Conservation (phyloP, 75 land plant genomes). For the Chamaecyparis obtusa region DNA sequence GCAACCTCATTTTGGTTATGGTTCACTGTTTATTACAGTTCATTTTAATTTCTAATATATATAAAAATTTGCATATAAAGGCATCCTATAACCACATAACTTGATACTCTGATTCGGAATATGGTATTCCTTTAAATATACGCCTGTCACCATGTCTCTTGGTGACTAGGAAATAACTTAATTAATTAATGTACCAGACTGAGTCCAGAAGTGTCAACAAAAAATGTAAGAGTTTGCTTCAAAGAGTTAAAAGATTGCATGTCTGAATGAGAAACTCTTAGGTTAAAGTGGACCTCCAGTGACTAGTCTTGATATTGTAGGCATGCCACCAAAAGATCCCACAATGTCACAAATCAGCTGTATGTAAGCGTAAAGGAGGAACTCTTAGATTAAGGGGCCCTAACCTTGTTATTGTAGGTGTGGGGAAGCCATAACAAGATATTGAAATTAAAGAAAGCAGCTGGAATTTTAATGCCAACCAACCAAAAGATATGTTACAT, state of each 20-base stretch:
- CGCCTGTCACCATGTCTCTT: background rate
- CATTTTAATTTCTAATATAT: background rate
- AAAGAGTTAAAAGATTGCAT: background rate
- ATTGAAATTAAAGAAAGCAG: background rate
- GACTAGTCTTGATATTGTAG: background rate
- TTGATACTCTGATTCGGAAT: no score
- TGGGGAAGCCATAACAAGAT: background rate
- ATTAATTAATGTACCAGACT: no score
- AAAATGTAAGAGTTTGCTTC: background rate
- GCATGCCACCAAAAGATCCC: background rate
- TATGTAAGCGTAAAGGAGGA: background rate
- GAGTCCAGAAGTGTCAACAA: background rate
- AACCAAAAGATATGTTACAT: background rate
- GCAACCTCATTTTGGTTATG: background rate
- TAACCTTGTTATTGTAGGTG: background rate
- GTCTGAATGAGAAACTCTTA: background rate
- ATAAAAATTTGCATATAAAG: background rate
- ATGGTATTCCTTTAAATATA: background rate
- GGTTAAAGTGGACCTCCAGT: background rate
- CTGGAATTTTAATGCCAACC: background rate
- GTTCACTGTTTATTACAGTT: background rate
- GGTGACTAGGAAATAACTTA: background rate
- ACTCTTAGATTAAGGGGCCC: background rate
- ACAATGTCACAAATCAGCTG: background rate
- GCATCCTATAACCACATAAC: no score